A percentile compares a stretch with the other conserved stretches of the same genome.
These are phyloP conservation scores for Hygrocybe coccinea DNA, from an alignment of 768 basidiomycete genomes.

Conservation along the genomic window DNA sequence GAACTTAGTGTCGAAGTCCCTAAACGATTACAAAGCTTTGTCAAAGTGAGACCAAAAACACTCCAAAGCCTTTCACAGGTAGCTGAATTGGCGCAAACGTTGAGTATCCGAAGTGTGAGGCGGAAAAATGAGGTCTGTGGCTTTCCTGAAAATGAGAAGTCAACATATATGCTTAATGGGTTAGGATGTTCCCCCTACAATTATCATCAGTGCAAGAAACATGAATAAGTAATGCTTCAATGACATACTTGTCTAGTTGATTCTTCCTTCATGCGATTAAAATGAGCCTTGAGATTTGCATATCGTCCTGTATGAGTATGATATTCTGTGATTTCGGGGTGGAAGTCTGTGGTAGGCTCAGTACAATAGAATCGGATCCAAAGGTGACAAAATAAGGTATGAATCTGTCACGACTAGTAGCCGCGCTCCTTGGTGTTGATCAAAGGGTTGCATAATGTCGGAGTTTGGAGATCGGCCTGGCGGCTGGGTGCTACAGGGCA, in stretches of 20 bases:
- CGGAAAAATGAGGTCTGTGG: constrained; percentile 14
- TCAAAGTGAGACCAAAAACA: constrained; percentile 26
- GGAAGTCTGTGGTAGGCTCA: neutral
- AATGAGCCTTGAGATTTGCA: neutral
- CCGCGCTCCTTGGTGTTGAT: no score
- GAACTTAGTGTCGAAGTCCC: constrained; percentile 16
- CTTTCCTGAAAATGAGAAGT: constrained; percentile 5
- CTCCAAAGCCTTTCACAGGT: constrained; percentile 31
- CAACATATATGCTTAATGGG: constrained; percentile 10
- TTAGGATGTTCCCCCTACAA: neutral
- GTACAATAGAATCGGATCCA: neutral
- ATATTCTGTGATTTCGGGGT: neutral
- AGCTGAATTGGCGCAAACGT: constrained; percentile 28
- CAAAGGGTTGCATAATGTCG: no score
- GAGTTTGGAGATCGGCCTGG: no score
- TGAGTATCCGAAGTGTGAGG: constrained; percentile 19
- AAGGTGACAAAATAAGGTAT: neutral
- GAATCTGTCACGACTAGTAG: no score
- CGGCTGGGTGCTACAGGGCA: no score
- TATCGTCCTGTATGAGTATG: neutral
- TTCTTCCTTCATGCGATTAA: neutral
- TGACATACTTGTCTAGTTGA: neutral
- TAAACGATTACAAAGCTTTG: constrained; percentile 22
- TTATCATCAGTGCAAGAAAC: neutral
- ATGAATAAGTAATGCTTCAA: neutral